Evolutionary conservation across 2,329 filamentous ascomycete genomes (phyloP).

Genomic region (Venturia pyrina): DNA sequence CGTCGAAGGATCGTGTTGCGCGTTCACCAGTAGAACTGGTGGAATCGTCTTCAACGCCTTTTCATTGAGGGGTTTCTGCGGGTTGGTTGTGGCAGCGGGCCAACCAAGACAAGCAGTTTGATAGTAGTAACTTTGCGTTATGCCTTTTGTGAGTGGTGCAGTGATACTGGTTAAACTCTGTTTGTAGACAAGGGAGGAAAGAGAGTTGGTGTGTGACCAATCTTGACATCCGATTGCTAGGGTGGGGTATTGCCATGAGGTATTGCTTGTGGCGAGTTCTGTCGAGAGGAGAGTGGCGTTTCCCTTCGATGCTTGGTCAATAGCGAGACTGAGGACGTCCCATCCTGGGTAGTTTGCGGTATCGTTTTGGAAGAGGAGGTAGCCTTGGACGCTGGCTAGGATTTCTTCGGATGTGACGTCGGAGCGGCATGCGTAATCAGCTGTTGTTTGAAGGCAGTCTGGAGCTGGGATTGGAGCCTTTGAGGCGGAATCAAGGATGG

Average conservation of each 20-base stretch:
- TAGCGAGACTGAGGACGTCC: conserved; percentile 17
- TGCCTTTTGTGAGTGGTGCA: conserved; percentile 27
- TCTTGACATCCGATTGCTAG: conserved; percentile 31
- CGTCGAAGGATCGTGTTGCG: conserved; percentile 32
- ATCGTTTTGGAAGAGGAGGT: conserved; percentile 17
- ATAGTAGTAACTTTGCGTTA: conserved; percentile 25
- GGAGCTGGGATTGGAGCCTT: conserved; percentile 27
- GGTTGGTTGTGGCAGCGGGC: conserved; percentile 28
- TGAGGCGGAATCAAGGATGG: conserved; percentile 22
- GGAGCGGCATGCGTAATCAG: conserved; percentile 13
- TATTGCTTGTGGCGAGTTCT: conserved; percentile 18
- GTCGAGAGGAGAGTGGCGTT: conserved; percentile 28
- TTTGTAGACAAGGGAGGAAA: conserved; percentile 18
- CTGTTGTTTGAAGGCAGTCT: conserved; percentile 20
- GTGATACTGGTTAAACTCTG: conserved; percentile 22
- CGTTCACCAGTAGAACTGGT: conserved; percentile 30
- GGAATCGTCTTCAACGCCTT: conserved; percentile 17
- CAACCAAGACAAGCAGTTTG: conserved; percentile 32
- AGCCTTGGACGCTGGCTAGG: conserved; percentile 24
- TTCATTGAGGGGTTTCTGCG: conserved; percentile 21
- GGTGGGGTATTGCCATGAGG: conserved; percentile 20
- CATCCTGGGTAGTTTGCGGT: conserved; percentile 13
- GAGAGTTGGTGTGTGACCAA: conserved; percentile 21
- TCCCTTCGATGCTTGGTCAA: conserved; percentile 24
- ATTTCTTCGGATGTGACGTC: conserved; percentile 27